Percentiles rank a stretch among this genome's conserved stretches.
phyloP scores from a whole-genome alignment of 1,284 basidiomycete genomes.

The Trametes polyzona region DNA sequence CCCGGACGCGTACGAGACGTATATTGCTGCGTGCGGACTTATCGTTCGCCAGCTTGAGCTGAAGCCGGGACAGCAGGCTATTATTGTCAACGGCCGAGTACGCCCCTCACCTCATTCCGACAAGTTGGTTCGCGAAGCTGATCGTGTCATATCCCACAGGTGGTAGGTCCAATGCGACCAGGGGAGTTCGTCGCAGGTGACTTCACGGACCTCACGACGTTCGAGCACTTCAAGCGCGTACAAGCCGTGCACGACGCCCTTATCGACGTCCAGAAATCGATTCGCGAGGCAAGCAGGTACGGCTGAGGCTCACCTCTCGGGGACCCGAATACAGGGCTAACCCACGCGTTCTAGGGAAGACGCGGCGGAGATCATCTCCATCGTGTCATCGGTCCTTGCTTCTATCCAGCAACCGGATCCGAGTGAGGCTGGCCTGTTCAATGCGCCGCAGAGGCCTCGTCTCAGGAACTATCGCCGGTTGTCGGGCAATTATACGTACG shows the following conservation, averaged over 20 bases:
- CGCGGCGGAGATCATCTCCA: slow-evolving; percentile 63
- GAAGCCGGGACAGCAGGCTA: slow-evolving; percentile 55
- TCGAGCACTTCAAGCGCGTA: slow-evolving; percentile 74
- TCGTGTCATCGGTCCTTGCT: slow-evolving; percentile 73
- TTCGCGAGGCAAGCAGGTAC: slow-evolving; percentile 31
- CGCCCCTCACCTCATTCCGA: slow-evolving; percentile 25
- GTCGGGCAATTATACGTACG: slow-evolving; percentile 65
- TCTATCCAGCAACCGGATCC: slow-evolving; percentile 70
- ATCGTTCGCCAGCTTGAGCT: slow-evolving; percentile 59
- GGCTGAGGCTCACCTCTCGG: background rate
- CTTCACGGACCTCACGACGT: slow-evolving; percentile 68
- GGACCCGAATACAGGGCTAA: background rate
- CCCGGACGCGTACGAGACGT: slow-evolving; percentile 40
- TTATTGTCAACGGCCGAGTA: slow-evolving; percentile 86
- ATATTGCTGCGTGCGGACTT: slow-evolving; percentile 47
- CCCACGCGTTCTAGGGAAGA: slow-evolving; percentile 45
- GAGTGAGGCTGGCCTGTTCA: slow-evolving; percentile 74
- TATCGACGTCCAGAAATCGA: slow-evolving; percentile 49
- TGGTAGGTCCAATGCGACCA: slow-evolving; percentile 64
- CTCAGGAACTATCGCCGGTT: slow-evolving; percentile 63
- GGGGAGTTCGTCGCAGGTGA: slow-evolving; percentile 68
- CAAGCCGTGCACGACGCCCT: slow-evolving; percentile 71
- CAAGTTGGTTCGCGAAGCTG: background rate
- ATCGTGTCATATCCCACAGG: slow-evolving; percentile 41
- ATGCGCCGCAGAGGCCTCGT: slow-evolving; percentile 58